Percentiles rank a stretch among this genome's conserved stretches.
Conservation (phyloP, 495 filamentous ascomycete genomes). For the Elasticomyces elasticus region DNA sequence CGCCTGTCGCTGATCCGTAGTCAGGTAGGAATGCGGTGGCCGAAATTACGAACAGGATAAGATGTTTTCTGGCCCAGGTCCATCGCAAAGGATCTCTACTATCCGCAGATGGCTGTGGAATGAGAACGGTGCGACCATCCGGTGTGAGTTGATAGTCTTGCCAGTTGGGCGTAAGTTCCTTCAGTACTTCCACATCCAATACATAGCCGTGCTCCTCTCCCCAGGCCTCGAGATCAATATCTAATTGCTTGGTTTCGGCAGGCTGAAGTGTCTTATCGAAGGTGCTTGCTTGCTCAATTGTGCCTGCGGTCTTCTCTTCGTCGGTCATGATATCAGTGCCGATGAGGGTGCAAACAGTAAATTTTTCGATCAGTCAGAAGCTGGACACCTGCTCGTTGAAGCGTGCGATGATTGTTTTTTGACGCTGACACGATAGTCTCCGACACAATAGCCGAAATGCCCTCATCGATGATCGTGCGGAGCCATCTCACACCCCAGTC, state of each 20-base stretch:
- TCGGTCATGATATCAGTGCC: background rate
- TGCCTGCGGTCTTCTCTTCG: background rate
- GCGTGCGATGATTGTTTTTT: too few relatives aligned
- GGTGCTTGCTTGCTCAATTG: background rate
- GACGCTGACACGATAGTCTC: too few relatives aligned
- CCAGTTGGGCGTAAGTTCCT: constrained; percentile 9
- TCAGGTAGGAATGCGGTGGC: constrained; percentile 48
- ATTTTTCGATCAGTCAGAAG: too few relatives aligned
- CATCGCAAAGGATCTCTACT: constrained; percentile 54
- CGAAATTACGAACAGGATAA: constrained; percentile 45
- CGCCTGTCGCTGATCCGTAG: constrained; percentile 47
- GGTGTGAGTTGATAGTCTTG: constrained; percentile 19
- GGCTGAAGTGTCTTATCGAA: too few relatives aligned
- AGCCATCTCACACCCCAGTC: too few relatives aligned
- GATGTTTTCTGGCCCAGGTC: constrained; percentile 42
- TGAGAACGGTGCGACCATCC: constrained; percentile 41
- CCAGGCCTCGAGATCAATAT: constrained; percentile 19
- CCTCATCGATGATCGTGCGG: too few relatives aligned
- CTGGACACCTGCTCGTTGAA: too few relatives aligned
- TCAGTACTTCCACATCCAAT: constrained; percentile 18
- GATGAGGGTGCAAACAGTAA: too few relatives aligned
- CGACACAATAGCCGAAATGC: too few relatives aligned
- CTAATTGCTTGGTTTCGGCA: background rate
- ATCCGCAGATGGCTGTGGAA: constrained; percentile 50
- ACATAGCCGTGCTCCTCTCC: constrained; percentile 20